Conservation (phyloP, 2,329 filamentous ascomycete species). For the Phyllachora maydis region DNA sequence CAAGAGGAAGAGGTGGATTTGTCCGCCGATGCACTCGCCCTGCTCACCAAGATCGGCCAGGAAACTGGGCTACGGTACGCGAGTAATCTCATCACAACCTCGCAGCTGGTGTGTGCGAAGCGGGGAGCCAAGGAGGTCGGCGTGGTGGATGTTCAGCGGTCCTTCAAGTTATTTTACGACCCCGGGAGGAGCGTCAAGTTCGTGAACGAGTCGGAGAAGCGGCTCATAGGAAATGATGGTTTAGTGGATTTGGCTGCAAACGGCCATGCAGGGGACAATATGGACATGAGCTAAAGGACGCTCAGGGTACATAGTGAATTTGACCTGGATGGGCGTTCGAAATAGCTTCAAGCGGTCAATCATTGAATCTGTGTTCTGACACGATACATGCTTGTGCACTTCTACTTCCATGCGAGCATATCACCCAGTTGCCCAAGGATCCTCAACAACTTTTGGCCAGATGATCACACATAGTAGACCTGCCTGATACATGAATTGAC, state of each 20-base stretch:
- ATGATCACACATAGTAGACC: background rate
- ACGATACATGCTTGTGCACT: too few species aligned
- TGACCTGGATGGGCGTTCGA: background rate
- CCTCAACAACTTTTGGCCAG: background rate
- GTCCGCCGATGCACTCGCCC: slow-evolving; percentile 69
- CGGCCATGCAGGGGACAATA: slow-evolving; percentile 17
- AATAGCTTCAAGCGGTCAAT: background rate
- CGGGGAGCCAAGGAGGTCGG: slow-evolving; percentile 66
- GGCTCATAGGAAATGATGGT: slow-evolving; percentile 77
- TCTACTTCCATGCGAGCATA: background rate
- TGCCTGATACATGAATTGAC: slow-evolving; percentile 46
- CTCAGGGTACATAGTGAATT: slow-evolving; percentile 1
- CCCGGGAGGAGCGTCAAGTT: slow-evolving; percentile 75
- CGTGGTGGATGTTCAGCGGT: slow-evolving; percentile 78
- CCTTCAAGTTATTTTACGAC: slow-evolving; percentile 89
- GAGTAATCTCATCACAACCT: slow-evolving; percentile 94
- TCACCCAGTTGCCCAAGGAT: too few species aligned
- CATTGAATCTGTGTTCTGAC: too few species aligned
- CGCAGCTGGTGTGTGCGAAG: slow-evolving; percentile 72
- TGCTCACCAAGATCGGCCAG: slow-evolving; percentile 87
- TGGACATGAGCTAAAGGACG: background rate
- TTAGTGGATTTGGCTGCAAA: slow-evolving; percentile 48
- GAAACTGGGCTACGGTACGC: slow-evolving; percentile 87
- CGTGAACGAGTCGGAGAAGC: slow-evolving; percentile 74
- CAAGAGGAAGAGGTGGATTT: slow-evolving; percentile 93